Base-by-base conservation (phyloP, 23 red algal genomes). In the Gracilaria domingensis region DNA sequence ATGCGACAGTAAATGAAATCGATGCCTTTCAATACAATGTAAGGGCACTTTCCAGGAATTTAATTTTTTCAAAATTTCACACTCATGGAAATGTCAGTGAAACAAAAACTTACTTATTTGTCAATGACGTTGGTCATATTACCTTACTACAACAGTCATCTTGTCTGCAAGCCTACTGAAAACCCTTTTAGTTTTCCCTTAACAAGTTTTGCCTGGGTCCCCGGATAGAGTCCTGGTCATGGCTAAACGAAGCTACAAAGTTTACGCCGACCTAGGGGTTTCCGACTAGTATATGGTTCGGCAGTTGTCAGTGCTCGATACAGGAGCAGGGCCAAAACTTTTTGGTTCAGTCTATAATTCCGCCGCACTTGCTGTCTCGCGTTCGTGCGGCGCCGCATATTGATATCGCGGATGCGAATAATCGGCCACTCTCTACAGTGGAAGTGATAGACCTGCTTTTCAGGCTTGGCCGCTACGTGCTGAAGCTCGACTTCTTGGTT, bases 321-420 rank as follows among this genome's bases (percentile, higher is more conserved):
- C 82, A 9, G 37, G 62, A 13, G 82, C 82, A 18, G 82, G 82
- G 6, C 48, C 34, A n/a, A n/a, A 72, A 85, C 38, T 72, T 65
- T 50, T 26, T 85, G 26, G 44, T 24, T 48, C 2, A 66, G 28
- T 85, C 82, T 16, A 0, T 48, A 21, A 11, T 71, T 67, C 82
- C 61, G 12, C 17, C 56, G 39, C 30, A 30, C 0, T 24, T 79
- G 44, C 36, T 36, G 47, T 85, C 82, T 29, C 12, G 0, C 13
- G 29, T 85, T 50, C 57, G 56, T 1, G 1, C 1, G 36, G 28
- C 34, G 0, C 36, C 13, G 29, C 23, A 38, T 12, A 13, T 29
- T 7, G 56, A 61, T 24, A 51, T 71, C 8, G 32, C 60, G 39
- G 82, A 85, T 56, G 82, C 61, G 6, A 72, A 55, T 25, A 85